phyloP scores from a whole-genome alignment of 768 basidiomycete genomes.

The Suillus plorans region DNA sequence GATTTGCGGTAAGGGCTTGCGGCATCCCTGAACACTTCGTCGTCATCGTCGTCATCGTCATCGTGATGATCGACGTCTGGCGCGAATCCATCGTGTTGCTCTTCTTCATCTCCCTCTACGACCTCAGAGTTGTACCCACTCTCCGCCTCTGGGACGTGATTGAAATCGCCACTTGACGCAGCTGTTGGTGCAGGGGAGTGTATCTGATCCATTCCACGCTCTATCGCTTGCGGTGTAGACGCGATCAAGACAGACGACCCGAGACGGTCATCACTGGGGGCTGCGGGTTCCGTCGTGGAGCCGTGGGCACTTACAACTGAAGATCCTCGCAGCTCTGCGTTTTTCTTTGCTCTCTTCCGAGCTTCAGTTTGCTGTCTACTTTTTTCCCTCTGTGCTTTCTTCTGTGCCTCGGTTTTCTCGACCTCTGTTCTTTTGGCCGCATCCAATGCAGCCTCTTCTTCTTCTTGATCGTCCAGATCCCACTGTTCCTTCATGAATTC shows the following conservation, averaged over 20 bases:
- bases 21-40: slow-evolving; percentile 5
- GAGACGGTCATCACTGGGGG: slow-evolving; percentile 23
- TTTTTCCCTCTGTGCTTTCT: slow-evolving; percentile 44
- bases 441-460: slow-evolving; percentile 57
- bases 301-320: slow-evolving; percentile 23
- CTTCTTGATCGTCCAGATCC: slow-evolving; percentile 74
- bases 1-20: slow-evolving; percentile 5
- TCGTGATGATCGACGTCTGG: slow-evolving; percentile 24
- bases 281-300: slow-evolving; percentile 29
- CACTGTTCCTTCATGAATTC: slow-evolving; percentile 87
- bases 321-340: slow-evolving; percentile 21
- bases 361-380: slow-evolving; percentile 54
- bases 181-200: slow-evolving; percentile 53
- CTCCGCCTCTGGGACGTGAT: slow-evolving; percentile 39
- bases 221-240: slow-evolving; percentile 22
- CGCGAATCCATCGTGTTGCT: slow-evolving; percentile 24
- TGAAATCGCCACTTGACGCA: slow-evolving; percentile 47
- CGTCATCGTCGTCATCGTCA: background rate
- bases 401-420: slow-evolving; percentile 38
- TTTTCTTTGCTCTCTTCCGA: slow-evolving; percentile 48
- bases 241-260: slow-evolving; percentile 26
- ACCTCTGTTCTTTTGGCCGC: slow-evolving; percentile 42
- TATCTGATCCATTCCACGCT: slow-evolving; percentile 34
- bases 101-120: slow-evolving; percentile 29
- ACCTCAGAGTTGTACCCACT: slow-evolving; percentile 59